Conservation (phyloP, 1,284 basidiomycete genomes). For the Leccinum pachyderme region DNA sequence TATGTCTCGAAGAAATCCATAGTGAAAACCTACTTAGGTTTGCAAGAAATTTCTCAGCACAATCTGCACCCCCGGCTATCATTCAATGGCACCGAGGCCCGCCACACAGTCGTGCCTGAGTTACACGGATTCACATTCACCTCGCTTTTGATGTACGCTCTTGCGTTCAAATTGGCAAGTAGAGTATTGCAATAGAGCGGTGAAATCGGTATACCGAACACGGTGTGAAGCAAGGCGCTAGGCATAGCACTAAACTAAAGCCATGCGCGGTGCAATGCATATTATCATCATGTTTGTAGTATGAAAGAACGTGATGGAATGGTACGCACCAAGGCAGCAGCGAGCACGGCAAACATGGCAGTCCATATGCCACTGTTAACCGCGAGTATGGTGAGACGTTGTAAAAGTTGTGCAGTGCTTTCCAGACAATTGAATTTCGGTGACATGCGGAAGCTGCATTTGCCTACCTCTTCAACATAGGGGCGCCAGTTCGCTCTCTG, state of each 20-base stretch:
- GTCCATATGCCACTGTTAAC: conserved; percentile 21
- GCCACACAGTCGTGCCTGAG: no score
- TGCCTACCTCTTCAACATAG: not conserved
- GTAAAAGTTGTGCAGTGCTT: conserved; percentile 10
- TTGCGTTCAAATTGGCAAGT: not conserved
- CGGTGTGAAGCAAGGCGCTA: not conserved
- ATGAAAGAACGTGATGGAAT: not conserved
- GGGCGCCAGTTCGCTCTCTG: not conserved
- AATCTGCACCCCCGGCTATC: no score
- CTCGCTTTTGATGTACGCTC: not conserved
- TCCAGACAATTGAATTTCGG: not conserved
- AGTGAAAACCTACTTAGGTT: no score
- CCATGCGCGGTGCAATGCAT: no score
- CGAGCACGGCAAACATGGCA: conserved; percentile 11
- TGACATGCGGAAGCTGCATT: not conserved
- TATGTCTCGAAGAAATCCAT: no score
- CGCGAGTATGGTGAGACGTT: conserved; percentile 15
- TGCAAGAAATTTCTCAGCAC: no score
- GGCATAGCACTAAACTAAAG: conserved; percentile 1
- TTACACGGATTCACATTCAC: no score
- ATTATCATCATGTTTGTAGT: not conserved
- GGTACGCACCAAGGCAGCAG: conserved; percentile 12
- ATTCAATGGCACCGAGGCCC: no score
- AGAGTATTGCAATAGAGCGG: not conserved
- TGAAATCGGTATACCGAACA: not conserved